Evolutionary conservation across 768 basidiomycete species (phyloP), one percentile per base, ranked within the genome.

Genomic region (Naematelia aurantialba): DNA sequence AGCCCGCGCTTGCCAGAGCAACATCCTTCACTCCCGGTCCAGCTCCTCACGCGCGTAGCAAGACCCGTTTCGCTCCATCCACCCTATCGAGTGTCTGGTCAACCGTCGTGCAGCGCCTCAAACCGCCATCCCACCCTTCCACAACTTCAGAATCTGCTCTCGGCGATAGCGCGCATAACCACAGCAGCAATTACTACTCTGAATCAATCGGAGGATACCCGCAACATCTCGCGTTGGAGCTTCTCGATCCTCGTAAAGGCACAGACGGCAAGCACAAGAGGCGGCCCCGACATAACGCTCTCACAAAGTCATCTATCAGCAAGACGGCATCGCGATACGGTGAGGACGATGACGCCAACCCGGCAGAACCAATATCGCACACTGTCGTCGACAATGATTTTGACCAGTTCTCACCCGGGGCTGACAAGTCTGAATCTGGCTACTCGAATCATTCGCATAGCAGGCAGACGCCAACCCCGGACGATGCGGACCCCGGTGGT

Each of bases 361-460:
- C 58, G 1, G 45, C 48, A 25, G 72, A 73, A 34, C 75, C 73
- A 3, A 66, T 76, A 24, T 58, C 59, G 3, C 64, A 72, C 50
- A 57, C 69, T 19, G 75, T 75, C 5, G 73, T 76, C 11, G 75
- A 76, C 17, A 63, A 60, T 45, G 63, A 75, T 60, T 71, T 76
- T 50, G 69, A 70, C 2, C 65, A 71, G 10, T 72, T 73, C 52
- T 59, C 63, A 14, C 75, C 75, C 11, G 45, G 51, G 0, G 54
- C 56, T 1, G 63, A 73, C 2, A 69, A 66, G 48, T 67, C 63
- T n/a, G 74, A 75, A 60, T 67, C 65, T 17, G 73, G 73, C 5
- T 69, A 61, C 21, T 65, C 71, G 17, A 60, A 56, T 39, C 53
- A 54, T 17, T 65, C 12, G 66, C 58, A 19, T 42, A 59, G 22